Evolutionary conservation across 2,329 filamentous ascomycete species (phyloP).

Genomic region (Monosporascus ibericus): DNA sequence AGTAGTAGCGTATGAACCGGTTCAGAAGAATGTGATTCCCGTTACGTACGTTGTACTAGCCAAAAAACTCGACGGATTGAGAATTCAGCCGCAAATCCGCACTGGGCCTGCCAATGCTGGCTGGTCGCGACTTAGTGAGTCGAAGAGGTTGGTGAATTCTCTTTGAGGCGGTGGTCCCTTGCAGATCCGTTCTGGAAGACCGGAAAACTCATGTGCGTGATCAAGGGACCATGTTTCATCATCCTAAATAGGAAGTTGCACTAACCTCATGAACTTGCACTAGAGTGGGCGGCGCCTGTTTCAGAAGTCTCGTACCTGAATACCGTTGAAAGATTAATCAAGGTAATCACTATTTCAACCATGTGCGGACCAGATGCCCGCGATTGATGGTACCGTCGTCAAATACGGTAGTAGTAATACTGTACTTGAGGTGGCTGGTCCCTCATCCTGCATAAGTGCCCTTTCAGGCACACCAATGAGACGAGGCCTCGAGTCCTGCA

Average conservation of each 20-base stretch:
- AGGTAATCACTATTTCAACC: neutral
- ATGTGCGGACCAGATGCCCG: neutral
- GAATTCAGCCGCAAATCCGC: neutral
- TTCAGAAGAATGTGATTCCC: no score
- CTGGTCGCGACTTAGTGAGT: neutral
- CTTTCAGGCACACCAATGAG: neutral
- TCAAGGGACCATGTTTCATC: neutral
- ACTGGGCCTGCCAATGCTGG: neutral
- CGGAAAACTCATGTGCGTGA: neutral
- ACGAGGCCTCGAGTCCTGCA: neutral
- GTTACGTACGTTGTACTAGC: no score
- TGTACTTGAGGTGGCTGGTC: neutral
- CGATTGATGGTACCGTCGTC: neutral
- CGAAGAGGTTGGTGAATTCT: neutral
- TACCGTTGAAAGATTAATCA: neutral
- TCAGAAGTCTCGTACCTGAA: neutral
- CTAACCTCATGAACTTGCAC: neutral
- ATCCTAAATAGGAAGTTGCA: neutral
- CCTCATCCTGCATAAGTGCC: neutral
- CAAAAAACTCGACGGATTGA: no score
- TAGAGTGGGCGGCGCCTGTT: neutral
- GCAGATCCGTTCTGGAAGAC: neutral
- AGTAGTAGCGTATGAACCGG: neutral
- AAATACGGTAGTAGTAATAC: neutral
- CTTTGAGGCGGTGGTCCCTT: neutral